Evolutionary conservation across 2,329 filamentous ascomycete genomes (phyloP).

Genomic region (Aspergillaceae sp.): DNA sequence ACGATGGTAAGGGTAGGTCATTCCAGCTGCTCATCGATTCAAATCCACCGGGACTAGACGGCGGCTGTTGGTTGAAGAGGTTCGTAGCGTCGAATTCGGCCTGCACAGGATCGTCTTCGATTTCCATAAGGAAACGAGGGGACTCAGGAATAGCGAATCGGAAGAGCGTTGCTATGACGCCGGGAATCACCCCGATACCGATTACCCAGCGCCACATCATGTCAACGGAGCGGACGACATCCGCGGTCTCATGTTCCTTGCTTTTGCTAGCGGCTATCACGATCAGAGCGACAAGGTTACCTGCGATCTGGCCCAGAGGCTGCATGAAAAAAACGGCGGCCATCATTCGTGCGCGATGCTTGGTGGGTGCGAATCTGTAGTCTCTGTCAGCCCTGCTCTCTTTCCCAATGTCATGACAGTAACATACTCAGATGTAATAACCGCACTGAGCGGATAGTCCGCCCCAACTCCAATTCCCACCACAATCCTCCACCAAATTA

Average conservation of each 20-base stretch:
- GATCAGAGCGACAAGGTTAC: conserved; percentile 52
- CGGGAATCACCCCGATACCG: conserved; percentile 56
- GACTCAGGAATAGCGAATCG: conserved; percentile 60
- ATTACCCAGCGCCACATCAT: conserved; percentile 60
- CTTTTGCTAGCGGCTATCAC: conserved; percentile 27
- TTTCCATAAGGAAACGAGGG: conserved; percentile 57
- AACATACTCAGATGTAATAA: conserved; percentile 59
- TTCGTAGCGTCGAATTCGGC: conserved; percentile 53
- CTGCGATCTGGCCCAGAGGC: conserved; percentile 57
- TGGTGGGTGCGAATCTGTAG: conserved; percentile 43
- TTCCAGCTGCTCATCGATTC: conserved; percentile 15
- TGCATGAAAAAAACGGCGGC: conserved; percentile 63
- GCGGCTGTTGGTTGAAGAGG: conserved; percentile 41
- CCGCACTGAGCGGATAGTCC: conserved; percentile 58
- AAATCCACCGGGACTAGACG: conserved; percentile 2
- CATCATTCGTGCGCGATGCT: conserved; percentile 59
- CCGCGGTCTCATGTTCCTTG: conserved; percentile 14
- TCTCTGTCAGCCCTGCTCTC: conserved; percentile 1
- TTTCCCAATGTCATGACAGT: not conserved
- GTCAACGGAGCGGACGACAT: conserved; percentile 41
- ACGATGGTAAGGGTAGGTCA: conserved; percentile 15
- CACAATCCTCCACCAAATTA: conserved; percentile 42
- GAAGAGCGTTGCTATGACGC: conserved; percentile 55
- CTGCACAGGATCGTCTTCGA: conserved; percentile 52
- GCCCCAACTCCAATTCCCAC: conserved; percentile 53